Conservation (phyloP, 331 rosid species). For the Malus hybrid region DNA sequence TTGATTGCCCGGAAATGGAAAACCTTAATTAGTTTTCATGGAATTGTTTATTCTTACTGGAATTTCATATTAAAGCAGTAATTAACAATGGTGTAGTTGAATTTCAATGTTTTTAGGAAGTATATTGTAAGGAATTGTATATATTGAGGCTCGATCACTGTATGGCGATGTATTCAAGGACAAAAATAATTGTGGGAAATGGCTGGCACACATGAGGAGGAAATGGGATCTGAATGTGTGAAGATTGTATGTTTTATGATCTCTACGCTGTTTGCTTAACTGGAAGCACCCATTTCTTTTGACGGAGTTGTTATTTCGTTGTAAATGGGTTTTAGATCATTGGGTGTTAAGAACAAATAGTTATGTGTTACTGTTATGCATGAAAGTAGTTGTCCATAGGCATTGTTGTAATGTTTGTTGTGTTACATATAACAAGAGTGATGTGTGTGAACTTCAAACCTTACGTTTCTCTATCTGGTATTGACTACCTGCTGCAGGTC, state of each 20-base stretch:
- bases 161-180: neutral
- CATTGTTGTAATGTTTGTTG: neutral
- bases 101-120: neutral
- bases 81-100: neutral
- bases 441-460: neutral
- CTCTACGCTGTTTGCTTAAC: neutral
- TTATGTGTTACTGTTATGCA: neutral
- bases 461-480: neutral
- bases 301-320: neutral
- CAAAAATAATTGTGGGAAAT: neutral
- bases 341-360: neutral
- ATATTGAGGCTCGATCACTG: neutral
- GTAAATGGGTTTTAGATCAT: neutral
- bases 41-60: neutral
- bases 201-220: neutral
- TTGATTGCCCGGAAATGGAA: neutral
- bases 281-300: neutral
- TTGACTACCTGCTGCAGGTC: constrained; percentile 30
- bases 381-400: neutral
- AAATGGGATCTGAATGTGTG: neutral
- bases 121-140: neutral
- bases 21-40: neutral
- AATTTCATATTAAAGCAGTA: neutral
- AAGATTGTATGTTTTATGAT: neutral
- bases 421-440: neutral